These are phyloP conservation scores for Aspergillus calidoustus DNA, from an alignment of 2,329 filamentous ascomycete species.

Conservation along the genomic window DNA sequence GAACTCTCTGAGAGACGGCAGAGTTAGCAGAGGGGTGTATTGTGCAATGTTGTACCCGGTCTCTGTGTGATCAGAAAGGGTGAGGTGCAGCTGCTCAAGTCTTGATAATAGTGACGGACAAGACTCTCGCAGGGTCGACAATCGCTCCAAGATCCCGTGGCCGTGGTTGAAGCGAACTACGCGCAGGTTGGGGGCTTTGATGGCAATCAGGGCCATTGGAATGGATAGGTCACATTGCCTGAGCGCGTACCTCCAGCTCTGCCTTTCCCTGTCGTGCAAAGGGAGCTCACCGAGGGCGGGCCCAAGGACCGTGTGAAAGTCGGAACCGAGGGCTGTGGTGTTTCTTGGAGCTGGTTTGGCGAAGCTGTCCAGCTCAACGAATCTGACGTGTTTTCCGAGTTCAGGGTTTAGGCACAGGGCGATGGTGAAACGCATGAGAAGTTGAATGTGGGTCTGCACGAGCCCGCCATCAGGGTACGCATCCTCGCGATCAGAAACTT, in stretches of 20 bases:
- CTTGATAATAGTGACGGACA: conserved; percentile 22
- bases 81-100: conserved; percentile 20
- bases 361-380: conserved; percentile 13
- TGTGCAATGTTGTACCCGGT: conserved; percentile 16
- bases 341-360: neutral
- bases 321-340: neutral
- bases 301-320: conserved; percentile 17
- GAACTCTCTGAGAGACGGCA: conserved; percentile 12
- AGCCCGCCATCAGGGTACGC: neutral
- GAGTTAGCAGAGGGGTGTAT: conserved; percentile 19
- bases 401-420: conserved; percentile 24
- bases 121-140: conserved; percentile 17
- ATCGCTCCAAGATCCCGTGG: conserved; percentile 6
- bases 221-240: conserved; percentile 18
- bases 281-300: conserved; percentile 16
- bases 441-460: too few species aligned
- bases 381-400: conserved; percentile 25
- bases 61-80: conserved; percentile 1
- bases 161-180: conserved; percentile 20
- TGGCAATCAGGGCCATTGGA: conserved; percentile 24
- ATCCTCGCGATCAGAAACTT: conserved; percentile 8
- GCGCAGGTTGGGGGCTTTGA: conserved; percentile 27
- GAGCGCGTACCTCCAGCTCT: conserved; percentile 21
- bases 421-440: conserved; percentile 19
- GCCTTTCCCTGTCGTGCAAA: conserved; percentile 20